Base-by-base conservation (phyloP, 116 monocot species). In the Dioscorea cayenensis region DNA sequence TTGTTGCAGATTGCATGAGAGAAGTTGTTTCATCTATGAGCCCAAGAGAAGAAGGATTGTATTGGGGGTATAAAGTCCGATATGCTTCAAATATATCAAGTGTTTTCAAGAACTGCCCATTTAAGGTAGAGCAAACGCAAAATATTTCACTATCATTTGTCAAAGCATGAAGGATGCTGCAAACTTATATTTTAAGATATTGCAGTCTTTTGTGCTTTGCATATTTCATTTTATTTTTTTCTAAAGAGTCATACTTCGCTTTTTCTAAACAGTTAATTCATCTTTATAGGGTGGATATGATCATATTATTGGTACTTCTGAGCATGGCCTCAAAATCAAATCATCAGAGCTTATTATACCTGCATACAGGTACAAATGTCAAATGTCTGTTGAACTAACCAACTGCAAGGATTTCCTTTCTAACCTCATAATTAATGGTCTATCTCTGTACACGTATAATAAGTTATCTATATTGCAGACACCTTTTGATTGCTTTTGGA, bases 21-120 rank as follows among this genome's bases (percentile, higher is more conserved):
- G 86, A 80, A 67, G 76, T 86, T 71, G 93, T 97, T 77, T 19
- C 75, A 32, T 27, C 84, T 28, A 82, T 70, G 62, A 73, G 50
- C 58, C 96, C 90, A 78, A 82, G 77, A 72, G 84, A 96, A 73
- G 80, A 88, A 76, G 93, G 86, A 64, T 71, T 83, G 59, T 97
- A 90, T 75, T 90, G 93, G 93, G 97, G 93, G 0, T 93, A 93
- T 77, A 92, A 77, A 78, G 93, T 97, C 20, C 86, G 97, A 72
- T 97, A 97, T 84, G 88, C 90, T 66, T 75, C 84, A 66, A 92
- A 78, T 72, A 73, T 97, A 32, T 85, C 84, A 68, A 78, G 73
- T 72, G 84, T 90, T 66, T 84, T 97, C 64, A 83, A 73, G 35
- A 68, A 73, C 36, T 83, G 85, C 51, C 81, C 83, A 63, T 93